Percentiles rank a stretch among this genome's conserved stretches.
These are phyloP conservation scores for Diddensiella santjacobensis DNA, from an alignment of 805 yeast genomes.

Conservation along the genomic window DNA sequence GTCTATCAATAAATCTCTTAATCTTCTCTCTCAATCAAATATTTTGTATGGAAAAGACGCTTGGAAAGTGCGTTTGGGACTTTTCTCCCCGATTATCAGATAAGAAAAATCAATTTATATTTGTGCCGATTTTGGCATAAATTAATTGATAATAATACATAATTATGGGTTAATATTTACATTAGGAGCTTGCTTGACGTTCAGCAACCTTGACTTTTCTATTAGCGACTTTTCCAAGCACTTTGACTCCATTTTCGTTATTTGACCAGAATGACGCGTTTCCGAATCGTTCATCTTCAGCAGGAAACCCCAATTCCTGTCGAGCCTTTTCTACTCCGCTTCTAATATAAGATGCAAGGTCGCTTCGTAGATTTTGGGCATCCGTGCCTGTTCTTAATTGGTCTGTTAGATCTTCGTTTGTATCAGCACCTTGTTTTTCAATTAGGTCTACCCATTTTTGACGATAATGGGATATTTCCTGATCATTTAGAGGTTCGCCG, in stretches of 20 bases:
- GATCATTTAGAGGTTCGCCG: slow-evolving; percentile 68
- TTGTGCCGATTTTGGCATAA: too few relatives aligned
- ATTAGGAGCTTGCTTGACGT: neutral
- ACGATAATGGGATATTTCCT: slow-evolving; percentile 56
- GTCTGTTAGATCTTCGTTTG: slow-evolving; percentile 50
- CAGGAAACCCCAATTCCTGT: slow-evolving; percentile 31
- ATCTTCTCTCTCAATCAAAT: too few relatives aligned
- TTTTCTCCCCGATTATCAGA: too few relatives aligned
- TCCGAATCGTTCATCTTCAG: slow-evolving; percentile 67
- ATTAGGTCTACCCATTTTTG: slow-evolving; percentile 66
- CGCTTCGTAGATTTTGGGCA: slow-evolving; percentile 64
- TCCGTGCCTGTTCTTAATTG: slow-evolving; percentile 60
- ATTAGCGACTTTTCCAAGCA: neutral
- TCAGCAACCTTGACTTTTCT: neutral
- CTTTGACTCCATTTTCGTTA: neutral
- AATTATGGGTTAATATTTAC: too few relatives aligned
- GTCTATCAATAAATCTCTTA: too few relatives aligned
- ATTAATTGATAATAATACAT: too few relatives aligned
- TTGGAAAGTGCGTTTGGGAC: too few relatives aligned
- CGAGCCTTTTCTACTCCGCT: slow-evolving; percentile 45
- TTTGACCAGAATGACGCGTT: slow-evolving; percentile 66
- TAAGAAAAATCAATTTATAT: too few relatives aligned
- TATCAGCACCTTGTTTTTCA: slow-evolving; percentile 47
- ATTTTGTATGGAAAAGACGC: too few relatives aligned
- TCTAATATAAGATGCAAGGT: slow-evolving; percentile 66